Evolutionary conservation across 139 green algal genomes (phyloP).

Genomic region (Zygnema circumcarinatum): DNA sequence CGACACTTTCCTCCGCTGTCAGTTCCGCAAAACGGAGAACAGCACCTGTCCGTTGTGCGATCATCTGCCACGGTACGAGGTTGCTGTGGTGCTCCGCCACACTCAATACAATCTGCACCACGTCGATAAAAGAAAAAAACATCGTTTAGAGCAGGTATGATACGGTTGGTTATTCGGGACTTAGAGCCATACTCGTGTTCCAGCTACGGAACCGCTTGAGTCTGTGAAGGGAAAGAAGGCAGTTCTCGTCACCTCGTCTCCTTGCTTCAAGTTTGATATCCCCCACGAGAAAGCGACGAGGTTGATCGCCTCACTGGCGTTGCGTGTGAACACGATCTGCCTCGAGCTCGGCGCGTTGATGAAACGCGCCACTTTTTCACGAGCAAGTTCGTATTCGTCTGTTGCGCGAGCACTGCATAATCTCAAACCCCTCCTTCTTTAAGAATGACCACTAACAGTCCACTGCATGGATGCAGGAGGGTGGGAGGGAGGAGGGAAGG

Average conservation of each 20-base stretch:
- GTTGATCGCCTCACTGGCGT: conserved; percentile 97
- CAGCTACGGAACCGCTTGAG: no score
- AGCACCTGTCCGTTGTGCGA: conserved; percentile 78
- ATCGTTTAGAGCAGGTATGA: no score
- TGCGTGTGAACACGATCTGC: conserved; percentile 95
- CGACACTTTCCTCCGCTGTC: conserved; percentile 50
- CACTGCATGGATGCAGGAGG: neutral
- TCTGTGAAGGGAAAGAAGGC: neutral
- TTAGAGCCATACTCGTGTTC: conserved; percentile 2
- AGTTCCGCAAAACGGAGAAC: conserved; percentile 71
- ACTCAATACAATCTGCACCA: conserved; percentile 81
- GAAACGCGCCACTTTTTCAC: conserved; percentile 89
- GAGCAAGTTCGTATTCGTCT: conserved; percentile 86
- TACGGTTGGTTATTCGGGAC: neutral
- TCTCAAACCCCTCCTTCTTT: neutral
- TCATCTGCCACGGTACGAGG: conserved; percentile 96
- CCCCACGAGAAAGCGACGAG: conserved; percentile 96
- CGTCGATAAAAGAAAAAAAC: neutral
- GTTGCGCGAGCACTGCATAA: conserved; percentile 73
- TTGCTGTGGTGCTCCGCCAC: conserved; percentile 98
- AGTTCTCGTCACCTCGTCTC: conserved; percentile 84
- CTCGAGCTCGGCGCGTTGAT: conserved; percentile 69
- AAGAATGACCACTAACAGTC: no score
- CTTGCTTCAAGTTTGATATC: conserved; percentile 75
- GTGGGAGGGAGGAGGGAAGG: neutral